These are phyloP conservation scores for Rhododendron griersonianum DNA, from an alignment of 148 eudicot species.

Conservation along the genomic window DNA sequence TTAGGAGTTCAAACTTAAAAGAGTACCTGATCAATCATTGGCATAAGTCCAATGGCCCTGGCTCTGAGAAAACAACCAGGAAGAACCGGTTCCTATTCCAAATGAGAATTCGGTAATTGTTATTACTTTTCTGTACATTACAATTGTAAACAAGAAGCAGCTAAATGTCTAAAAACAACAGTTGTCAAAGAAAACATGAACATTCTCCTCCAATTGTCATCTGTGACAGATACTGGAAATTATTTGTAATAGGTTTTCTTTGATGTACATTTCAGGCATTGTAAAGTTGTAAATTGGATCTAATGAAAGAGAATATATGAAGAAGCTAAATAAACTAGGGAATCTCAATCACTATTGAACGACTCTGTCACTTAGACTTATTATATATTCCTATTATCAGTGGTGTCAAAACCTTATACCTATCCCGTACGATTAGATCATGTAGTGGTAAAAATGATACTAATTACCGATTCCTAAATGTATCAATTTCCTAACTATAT, in stretches of 20 bases:
- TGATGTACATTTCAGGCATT: background rate
- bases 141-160: background rate
- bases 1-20: background rate
- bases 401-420: too few species aligned
- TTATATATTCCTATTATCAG: background rate
- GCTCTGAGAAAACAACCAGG: slow-evolving; percentile 89
- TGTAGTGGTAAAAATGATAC: background rate
- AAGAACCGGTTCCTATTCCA: slow-evolving; percentile 62
- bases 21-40: slow-evolving; percentile 89
- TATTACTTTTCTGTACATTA: background rate
- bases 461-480: too few species aligned
- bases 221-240: background rate
- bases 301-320: background rate
- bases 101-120: background rate
- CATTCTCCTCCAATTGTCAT: background rate
- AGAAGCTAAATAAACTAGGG: background rate
- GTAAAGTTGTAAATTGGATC: background rate
- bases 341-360: background rate
- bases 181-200: background rate
- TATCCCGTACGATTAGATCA: background rate
- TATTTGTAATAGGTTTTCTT: background rate
- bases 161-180: background rate
- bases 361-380: background rate
- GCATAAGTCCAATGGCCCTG: slow-evolving; percentile 91
- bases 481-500: background rate